Conservation (phyloP, 371 early-diverging fungal genomes). For the Blakeslea trispora region DNA sequence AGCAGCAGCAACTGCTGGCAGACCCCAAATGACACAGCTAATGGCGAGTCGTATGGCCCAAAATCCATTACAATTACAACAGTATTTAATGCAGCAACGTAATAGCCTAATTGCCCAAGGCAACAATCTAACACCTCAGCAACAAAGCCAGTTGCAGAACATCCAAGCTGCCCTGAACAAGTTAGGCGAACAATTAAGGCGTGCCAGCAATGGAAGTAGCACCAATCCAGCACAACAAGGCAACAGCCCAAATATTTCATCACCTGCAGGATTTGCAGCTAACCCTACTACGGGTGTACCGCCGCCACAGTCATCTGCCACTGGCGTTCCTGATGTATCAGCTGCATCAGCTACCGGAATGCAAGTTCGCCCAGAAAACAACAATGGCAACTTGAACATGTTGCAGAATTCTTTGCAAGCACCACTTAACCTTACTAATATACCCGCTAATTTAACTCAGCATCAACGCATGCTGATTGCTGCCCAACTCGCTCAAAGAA, state of each 20-base stretch:
- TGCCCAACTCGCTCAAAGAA: constrained; percentile 27
- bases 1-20: constrained; percentile 9
- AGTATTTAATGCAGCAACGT: constrained; percentile 28
- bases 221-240: constrained; percentile 1
- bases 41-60: constrained; percentile 18
- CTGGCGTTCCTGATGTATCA: no score
- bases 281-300: no score
- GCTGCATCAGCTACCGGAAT: constrained; percentile 6
- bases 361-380: constrained; percentile 7
- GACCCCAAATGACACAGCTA: constrained; percentile 1
- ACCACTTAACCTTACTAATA: constrained; percentile 15
- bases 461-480: constrained; percentile 29
- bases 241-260: not conserved
- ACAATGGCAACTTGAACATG: constrained; percentile 3
- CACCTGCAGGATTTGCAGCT: constrained; percentile 13
- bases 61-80: constrained; percentile 27
- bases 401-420: constrained; percentile 14
- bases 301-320: no score
- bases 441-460: constrained; percentile 29
- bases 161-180: constrained; percentile 23
- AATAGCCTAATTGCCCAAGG: constrained; percentile 20
- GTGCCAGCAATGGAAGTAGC: constrained; percentile 5
- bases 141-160: constrained; percentile 25
- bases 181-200: constrained; percentile 25
- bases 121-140: constrained; percentile 15